phyloP scores from a whole-genome alignment of 73 alveolate genomes.

The Paramecium tetraurelia region DNA sequence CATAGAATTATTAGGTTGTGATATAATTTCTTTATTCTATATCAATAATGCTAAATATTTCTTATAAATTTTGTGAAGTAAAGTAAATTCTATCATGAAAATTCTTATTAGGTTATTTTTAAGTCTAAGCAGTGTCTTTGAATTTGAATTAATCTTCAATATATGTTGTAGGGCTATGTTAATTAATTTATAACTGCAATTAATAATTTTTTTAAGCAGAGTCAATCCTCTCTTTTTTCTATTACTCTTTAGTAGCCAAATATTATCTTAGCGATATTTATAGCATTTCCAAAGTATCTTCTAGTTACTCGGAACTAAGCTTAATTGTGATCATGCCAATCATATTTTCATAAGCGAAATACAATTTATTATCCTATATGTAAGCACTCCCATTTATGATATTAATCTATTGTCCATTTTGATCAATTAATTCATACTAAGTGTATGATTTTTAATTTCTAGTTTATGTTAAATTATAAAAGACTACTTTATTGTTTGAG shows the following conservation, averaged over 20 bases:
- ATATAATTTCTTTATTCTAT: neutral
- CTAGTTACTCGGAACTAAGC: neutral
- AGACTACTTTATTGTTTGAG: neutral
- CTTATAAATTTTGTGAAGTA: neutral
- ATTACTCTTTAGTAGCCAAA: neutral
- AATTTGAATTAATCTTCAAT: conserved; percentile 2
- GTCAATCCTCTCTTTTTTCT: neutral
- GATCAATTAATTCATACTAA: neutral
- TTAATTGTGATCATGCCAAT: neutral
- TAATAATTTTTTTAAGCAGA: neutral
- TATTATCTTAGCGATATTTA: neutral
- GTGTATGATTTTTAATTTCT: conserved; percentile 6
- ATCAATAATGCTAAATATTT: neutral
- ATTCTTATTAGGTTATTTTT: neutral
- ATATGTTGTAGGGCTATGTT: neutral
- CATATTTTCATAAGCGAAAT: conserved; percentile 45
- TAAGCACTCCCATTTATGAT: neutral
- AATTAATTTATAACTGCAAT: neutral
- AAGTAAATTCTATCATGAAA: conserved; percentile 43
- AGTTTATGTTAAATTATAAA: neutral
- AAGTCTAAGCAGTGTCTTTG: neutral
- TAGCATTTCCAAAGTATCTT: conserved; percentile 19
- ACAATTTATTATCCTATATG: neutral
- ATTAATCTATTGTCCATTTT: neutral
- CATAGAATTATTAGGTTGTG: neutral